A percentile compares a stretch with the other conserved stretches of the same genome.
These are phyloP conservation scores for Fraxinus anomala DNA, from an alignment of 257 asterid species.

Conservation along the genomic window DNA sequence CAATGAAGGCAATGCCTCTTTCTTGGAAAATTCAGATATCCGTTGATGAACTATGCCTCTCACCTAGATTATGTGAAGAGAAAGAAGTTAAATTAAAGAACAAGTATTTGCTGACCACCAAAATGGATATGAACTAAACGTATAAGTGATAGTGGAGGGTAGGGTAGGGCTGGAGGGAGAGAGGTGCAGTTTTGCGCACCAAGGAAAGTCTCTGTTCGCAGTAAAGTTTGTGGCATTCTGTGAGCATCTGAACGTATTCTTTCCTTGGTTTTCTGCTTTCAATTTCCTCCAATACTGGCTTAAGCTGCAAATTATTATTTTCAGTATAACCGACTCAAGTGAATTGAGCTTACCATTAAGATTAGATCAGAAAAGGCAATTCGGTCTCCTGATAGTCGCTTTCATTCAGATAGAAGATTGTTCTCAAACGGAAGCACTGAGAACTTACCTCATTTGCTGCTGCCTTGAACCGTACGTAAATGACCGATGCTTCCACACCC, in stretches of 20 bases:
- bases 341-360: slow-evolving; percentile 18
- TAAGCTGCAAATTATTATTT: slow-evolving; percentile 65
- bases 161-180: slow-evolving; percentile 7
- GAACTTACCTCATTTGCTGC: slow-evolving; percentile 87
- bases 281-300: slow-evolving; percentile 88
- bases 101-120: neutral
- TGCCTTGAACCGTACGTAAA: slow-evolving; percentile 93
- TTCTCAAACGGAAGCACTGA: slow-evolving; percentile 18
- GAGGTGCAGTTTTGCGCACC: slow-evolving; percentile 51
- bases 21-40: slow-evolving; percentile 85
- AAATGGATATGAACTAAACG: neutral
- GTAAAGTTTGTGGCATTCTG: slow-evolving; percentile 93
- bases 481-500: slow-evolving; percentile 91
- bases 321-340: slow-evolving; percentile 25
- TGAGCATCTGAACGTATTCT: slow-evolving; percentile 86
- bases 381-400: slow-evolving; percentile 11
- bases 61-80: slow-evolving; percentile 51
- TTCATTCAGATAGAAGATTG: slow-evolving; percentile 23
- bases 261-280: slow-evolving; percentile 93
- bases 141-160: neutral
- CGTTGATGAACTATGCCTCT: slow-evolving; percentile 86
- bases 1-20: slow-evolving; percentile 83
- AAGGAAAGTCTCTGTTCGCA: slow-evolving; percentile 95
- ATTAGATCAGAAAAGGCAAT: slow-evolving; percentile 6
- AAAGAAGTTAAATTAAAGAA: neutral